Base-by-base conservation (phyloP, 768 basidiomycete species). In the Amyloporia xantha region DNA sequence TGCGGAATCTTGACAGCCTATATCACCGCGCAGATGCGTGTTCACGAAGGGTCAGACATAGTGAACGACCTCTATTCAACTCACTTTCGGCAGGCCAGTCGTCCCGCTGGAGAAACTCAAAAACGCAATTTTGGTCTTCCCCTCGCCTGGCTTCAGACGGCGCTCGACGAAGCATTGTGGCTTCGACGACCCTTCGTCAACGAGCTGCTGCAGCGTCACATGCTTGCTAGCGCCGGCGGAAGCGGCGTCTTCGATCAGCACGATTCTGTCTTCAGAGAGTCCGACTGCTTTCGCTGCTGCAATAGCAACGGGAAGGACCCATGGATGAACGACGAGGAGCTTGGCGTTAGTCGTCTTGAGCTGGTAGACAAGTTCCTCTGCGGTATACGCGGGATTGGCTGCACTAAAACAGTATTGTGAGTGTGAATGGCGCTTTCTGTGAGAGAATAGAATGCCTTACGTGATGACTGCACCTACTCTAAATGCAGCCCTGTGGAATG, bases 101-200 rank as follows among this genome's bases (percentile, higher is more conserved):
- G 86, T 89, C 23, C 83, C 83, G 20, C 84, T 86, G 0, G 84
- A 86, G 58, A 87, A 88, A 60, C 73, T 82, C 33, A 86, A 64
- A 51, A 87, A 80, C 0, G 86, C 86, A 15, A 88, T 59, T 59
- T 85, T 89, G 4, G 75, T 80, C 62, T 70, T 82, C 19, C 68
- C 84, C 62, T 88, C 86, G 1, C 82, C 81, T 0, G 72, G 71
- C 1, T 51, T 63, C 20, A 89, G 64, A 33, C 56, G 68, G 20
- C 73, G 68, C 61, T 87, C 84, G 4, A 64, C 64, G 52, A 79
- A 84, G 10, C 59, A 44, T 2, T 65, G 55, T 3, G 62, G 58
- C 24, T 61, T 60, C 4, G 62, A 58, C 3, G 76, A 61, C 3
- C 85, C 85, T 27, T 71, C 65, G 41, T 71, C 57, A 17, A 86